Evolutionary conservation across 495 filamentous ascomycete genomes (phyloP).

Genomic region (Haplographium delicatum): DNA sequence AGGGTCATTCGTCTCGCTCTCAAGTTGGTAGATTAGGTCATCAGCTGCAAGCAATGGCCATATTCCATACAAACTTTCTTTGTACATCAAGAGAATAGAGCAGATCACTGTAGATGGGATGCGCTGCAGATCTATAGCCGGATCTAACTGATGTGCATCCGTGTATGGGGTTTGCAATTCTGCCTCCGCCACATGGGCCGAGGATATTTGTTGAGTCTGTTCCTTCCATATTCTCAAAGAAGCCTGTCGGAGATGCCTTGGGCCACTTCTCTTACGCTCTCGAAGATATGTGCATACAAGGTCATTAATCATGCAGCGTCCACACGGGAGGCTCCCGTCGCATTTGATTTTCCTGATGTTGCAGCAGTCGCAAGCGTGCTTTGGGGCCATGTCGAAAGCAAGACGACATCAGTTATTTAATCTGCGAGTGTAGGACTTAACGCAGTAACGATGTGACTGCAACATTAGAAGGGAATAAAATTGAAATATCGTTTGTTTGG

Average conservation of each 20-base stretch:
- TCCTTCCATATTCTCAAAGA: constrained; percentile 12
- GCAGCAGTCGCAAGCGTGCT: constrained; percentile 41
- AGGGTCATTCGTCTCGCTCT: constrained; percentile 1
- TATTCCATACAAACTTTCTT: constrained; percentile 8
- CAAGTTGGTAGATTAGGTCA: constrained; percentile 5
- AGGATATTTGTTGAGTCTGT: not conserved
- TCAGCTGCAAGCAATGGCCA: constrained; percentile 10
- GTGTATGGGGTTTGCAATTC: not conserved
- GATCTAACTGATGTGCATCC: too few species aligned
- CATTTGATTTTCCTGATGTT: constrained; percentile 46
- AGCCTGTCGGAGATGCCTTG: not conserved
- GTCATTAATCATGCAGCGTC: constrained; percentile 30
- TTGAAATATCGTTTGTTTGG: too few species aligned
- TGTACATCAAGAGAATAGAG: not conserved
- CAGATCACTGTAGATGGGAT: not conserved
- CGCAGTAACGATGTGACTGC: too few species aligned
- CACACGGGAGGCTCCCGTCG: constrained; percentile 42
- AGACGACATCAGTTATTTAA: too few species aligned
- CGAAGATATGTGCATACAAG: constrained; percentile 4
- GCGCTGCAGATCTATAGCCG: not conserved
- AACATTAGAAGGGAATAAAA: too few species aligned
- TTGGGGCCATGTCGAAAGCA: constrained; percentile 4
- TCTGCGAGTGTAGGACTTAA: too few species aligned
- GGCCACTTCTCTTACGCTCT: constrained; percentile 2
- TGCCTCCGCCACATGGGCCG: not conserved